Conservation (phyloP, 805 yeast genomes). For the Lachancea fermentati region DNA sequence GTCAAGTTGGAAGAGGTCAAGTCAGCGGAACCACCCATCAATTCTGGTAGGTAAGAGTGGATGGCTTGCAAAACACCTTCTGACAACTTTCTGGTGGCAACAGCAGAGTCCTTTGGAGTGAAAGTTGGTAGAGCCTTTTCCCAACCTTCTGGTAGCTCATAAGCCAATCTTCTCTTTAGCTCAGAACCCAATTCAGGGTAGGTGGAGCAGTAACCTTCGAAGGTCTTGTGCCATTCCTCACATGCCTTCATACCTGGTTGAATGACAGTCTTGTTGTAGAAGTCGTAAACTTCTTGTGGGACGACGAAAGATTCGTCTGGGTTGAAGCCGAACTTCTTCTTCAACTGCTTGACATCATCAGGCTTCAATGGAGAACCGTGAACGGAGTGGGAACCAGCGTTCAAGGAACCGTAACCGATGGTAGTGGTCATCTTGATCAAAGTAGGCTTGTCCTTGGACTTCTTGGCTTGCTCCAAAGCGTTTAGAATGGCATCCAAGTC, state of each 20-base stretch:
- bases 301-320: conserved; percentile 75
- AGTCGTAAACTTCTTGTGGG: conserved; percentile 76
- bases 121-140: conserved; percentile 69
- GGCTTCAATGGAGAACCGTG: conserved; percentile 96
- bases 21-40: conserved; percentile 98
- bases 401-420: conserved; percentile 88
- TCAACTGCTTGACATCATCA: conserved; percentile 86
- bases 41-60: conserved; percentile 68
- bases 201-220: conserved; percentile 55
- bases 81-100: conserved; percentile 92
- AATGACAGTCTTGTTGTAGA: conserved; percentile 49
- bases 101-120: conserved; percentile 69
- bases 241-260: conserved; percentile 62
- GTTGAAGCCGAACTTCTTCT: conserved; percentile 79
- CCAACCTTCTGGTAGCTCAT: conserved; percentile 83
- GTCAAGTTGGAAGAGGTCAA: conserved; percentile 96
- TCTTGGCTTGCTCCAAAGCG: conserved; percentile 80
- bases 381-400: conserved; percentile 82
- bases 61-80: conserved; percentile 68
- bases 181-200: conserved; percentile 79
- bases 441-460: conserved; percentile 74
- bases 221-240: conserved; percentile 65
- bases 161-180: conserved; percentile 67
- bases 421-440: conserved; percentile 83
- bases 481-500: conserved; percentile 64